Evolutionary conservation across 2,329 filamentous ascomycete genomes (phyloP), one percentile per base, ranked within the genome.

Genomic region (Stemphylium vesicarium): DNA sequence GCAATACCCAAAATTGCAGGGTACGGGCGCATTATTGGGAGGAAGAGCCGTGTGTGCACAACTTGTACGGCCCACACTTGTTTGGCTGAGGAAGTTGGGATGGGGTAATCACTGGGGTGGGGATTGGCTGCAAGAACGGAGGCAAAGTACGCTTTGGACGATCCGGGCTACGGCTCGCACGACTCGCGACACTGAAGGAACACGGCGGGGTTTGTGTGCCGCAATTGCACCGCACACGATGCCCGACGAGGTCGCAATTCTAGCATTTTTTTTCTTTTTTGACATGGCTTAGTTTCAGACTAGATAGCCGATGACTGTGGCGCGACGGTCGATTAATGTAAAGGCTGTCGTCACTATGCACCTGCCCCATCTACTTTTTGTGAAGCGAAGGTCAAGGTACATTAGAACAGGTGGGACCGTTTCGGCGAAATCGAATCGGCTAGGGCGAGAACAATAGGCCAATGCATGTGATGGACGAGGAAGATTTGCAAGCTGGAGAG

Each of bases 291-390:
- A 47, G 24, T 20, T 31, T 26, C n/a, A 26, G 24, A 18, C 46
- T 26, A 40, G 45, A 37, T 41, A 45, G 11, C 10, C 33, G 38
- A 38, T 12, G n/a, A n/a, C 8, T 43, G 32, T 45, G 33, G 48
- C 48, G 44, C 33, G 43, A 51, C 13, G 15, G 22, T 6, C 31
- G 48, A 51, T 15, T 37, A 38, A 45, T 51, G 33, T 18, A 51
- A 42, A 43, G 6, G 36, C 36, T 24, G 32, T 36, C 13, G 33
- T 37, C 26, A 31, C 20, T 16, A 44, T 50, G 31, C 20, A 29
- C 22, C n/a, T 29, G 39, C n/a, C n/a, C n/a, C 24, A 6, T 31
- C 31, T 38, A 26, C 24, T 22, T 48, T 9, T 40, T 16, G 45
- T 11, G 29, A 33, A 15, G 46, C 38, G 46, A 49, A 29, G 29